Conservation (phyloP, 306 rosid species). For the Castanea sativa region DNA sequence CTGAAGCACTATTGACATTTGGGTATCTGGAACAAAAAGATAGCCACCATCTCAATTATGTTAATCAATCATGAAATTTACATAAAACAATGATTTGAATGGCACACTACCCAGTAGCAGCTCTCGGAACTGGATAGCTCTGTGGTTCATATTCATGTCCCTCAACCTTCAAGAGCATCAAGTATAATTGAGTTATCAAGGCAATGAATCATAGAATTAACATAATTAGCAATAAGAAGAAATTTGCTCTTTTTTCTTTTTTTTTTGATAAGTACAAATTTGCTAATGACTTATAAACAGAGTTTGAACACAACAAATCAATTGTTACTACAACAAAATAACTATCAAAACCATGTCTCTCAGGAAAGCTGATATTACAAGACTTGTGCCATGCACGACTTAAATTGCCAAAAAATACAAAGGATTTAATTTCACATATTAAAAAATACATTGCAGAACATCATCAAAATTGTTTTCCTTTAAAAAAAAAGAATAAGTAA, state of each 20-base stretch:
- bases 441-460: too few species aligned
- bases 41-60: not conserved
- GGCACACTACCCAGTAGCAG: constrained; percentile 22
- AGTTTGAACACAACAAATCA: not conserved
- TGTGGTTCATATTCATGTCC: constrained; percentile 23
- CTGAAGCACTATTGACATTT: constrained; percentile 14
- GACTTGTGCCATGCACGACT: too few species aligned
- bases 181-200: not conserved
- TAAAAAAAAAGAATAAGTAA: too few species aligned
- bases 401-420: too few species aligned
- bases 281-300: not conserved
- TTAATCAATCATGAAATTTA: not conserved
- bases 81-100: not conserved
- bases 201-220: not conserved
- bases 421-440: too few species aligned
- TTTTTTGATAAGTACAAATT: not conserved
- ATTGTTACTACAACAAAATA: not conserved
- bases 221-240: not conserved
- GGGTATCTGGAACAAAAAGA: constrained; percentile 18
- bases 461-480: too few species aligned
- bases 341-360: not conserved
- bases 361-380: not conserved
- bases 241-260: not conserved
- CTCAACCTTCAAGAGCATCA: constrained; percentile 23
- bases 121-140: constrained; percentile 4